Evolutionary conservation across 1,284 basidiomycete species (phyloP), one percentile per base, ranked within the genome.

Genomic region (Apiotrichum porosum): DNA sequence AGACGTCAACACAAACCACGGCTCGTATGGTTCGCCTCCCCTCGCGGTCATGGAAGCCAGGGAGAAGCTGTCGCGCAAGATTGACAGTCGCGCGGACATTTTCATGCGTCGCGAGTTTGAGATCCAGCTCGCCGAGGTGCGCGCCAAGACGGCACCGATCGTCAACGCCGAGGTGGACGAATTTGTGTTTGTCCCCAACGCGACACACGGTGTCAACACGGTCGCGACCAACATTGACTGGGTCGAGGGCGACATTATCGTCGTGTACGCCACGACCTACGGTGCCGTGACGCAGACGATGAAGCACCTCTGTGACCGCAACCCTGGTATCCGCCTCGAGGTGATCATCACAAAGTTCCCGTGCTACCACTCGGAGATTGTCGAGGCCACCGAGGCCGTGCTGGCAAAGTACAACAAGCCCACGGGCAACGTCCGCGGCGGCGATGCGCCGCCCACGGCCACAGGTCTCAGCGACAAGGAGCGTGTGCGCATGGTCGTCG

Each of bases 21-120:
- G 83, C 4, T 83, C 83, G 0, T 88, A 82, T 56, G 86, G 86
- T 4, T 80, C 85, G 2, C 68, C 80, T 0, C 84, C 86, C 0
- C 67, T 73, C 2, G 80, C 82, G 8, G 84, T 89, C 14, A 64
- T 79, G 17, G 74, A 76, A 28, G 78, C 77, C 18, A 78, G 76
- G 58, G 69, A 77, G 24, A 68, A 75, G 22, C 61, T 83, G 9
- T 68, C 72, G 0, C 68, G 75, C 13, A 61, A 79, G 54, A 72
- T 79, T 21, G 86, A 88, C 63, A 58, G 69, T 1, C 80, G 79
- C 49, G 82, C 84, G 0, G 86, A 88, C 66, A 69, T 70, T 18
- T 87, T 84, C 67, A 75, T 81, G 37, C 78, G 79, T 5, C 51
- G 79, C 28, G 62, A 67, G 0, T 79, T 73, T 47, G 57, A 70